A percentile compares a stretch with the other conserved stretches of the same genome.
Evolutionary conservation across 139 green algal species (phyloP).

Genomic region (Chlorella sorokiniana): DNA sequence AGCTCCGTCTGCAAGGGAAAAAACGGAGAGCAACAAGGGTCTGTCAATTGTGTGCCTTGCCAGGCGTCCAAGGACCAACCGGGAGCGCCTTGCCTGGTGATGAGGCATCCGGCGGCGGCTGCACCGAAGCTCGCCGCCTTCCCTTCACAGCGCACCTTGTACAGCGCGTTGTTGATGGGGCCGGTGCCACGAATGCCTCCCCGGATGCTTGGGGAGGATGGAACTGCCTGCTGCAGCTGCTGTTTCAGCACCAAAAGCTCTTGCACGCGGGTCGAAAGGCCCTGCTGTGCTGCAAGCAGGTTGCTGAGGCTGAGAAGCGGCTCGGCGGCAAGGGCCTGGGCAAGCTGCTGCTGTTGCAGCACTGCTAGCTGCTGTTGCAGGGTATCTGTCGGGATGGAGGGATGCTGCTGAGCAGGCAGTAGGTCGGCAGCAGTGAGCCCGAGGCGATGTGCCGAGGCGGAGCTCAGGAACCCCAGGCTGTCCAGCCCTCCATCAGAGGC

Average conservation of each 20-base stretch:
- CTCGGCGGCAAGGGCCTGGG: background rate
- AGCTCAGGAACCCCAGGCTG: background rate
- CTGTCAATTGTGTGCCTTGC: background rate
- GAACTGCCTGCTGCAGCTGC: background rate
- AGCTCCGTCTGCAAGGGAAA: slow-evolving; percentile 82
- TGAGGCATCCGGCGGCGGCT: background rate
- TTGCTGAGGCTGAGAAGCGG: slow-evolving; percentile 21
- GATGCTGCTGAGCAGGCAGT: background rate
- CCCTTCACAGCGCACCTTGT: slow-evolving; percentile 47
- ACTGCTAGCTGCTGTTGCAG: background rate
- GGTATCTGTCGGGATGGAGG: background rate
- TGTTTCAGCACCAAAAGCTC: slow-evolving; percentile 14
- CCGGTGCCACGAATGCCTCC: slow-evolving; percentile 16
- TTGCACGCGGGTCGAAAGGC: background rate
- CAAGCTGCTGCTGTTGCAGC: slow-evolving; percentile 12
- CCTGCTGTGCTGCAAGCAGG: slow-evolving; percentile 18
- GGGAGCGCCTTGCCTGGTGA: background rate
- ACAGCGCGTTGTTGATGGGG: slow-evolving; percentile 44
- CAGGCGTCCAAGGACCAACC: background rate
- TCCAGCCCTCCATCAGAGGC: background rate
- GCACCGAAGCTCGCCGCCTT: background rate
- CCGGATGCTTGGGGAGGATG: background rate
- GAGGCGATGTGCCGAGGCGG: background rate
- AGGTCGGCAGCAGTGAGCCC: background rate
- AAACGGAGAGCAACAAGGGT: background rate